Conservation (phyloP, 78 protist species). For the Paratrimastix pyriformis region DNA sequence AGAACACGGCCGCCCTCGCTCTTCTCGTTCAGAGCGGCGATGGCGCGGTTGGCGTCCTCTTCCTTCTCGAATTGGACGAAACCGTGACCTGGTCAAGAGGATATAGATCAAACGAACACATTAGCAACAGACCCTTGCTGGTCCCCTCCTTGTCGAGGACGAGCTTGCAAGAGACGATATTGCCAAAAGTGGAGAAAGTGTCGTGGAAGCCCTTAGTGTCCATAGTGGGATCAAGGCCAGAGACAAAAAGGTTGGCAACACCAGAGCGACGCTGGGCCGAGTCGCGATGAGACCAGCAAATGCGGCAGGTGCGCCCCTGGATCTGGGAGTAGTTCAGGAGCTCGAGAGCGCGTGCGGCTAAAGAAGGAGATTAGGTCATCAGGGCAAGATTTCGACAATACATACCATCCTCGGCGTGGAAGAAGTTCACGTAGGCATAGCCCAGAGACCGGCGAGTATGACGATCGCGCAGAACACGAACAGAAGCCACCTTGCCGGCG, state of each 20-base stretch:
- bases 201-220: conserved; percentile 80
- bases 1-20: too few relatives aligned
- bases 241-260: conserved; percentile 92
- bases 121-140: too few relatives aligned
- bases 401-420: conserved; percentile 53
- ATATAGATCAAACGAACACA: too few relatives aligned
- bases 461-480: conserved; percentile 86
- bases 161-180: conserved; percentile 63
- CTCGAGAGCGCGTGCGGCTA: conserved; percentile 91
- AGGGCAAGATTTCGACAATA: too few relatives aligned
- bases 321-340: conserved; percentile 79
- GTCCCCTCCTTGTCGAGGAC: conserved; percentile 33
- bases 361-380: neutral
- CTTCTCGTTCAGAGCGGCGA: conserved; percentile 77
- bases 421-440: conserved; percentile 93
- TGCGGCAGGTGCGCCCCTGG: conserved; percentile 67
- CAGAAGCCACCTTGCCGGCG: conserved; percentile 81
- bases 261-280: conserved; percentile 85
- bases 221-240: conserved; percentile 73
- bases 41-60: conserved; percentile 65
- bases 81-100: too few relatives aligned
- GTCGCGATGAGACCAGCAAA: conserved; percentile 96
- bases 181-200: conserved; percentile 69
- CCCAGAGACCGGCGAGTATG: conserved; percentile 81
- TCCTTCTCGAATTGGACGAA: conserved; percentile 1